Evolutionary conservation across 768 basidiomycete genomes (phyloP).

Genomic region (Clathrus columnatus): DNA sequence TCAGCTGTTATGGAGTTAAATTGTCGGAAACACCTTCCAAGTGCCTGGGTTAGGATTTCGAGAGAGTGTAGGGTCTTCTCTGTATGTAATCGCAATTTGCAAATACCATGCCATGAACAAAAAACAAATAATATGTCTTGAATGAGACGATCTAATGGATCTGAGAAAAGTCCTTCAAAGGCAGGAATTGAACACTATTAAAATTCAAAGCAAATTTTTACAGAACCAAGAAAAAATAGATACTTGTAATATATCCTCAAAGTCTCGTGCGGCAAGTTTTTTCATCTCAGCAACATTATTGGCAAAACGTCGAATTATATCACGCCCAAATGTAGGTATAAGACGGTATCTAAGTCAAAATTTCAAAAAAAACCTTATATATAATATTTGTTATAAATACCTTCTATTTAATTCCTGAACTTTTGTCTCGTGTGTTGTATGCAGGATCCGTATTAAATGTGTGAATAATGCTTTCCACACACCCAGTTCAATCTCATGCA

Average conservation of each 20-base stretch:
- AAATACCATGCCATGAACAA: constrained; percentile 28
- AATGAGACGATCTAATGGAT: constrained; percentile 20
- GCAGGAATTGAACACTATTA: constrained; percentile 27
- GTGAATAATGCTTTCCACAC: constrained; percentile 29
- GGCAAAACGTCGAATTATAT: constrained; percentile 28
- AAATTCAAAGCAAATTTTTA: background rate
- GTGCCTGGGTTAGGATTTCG: constrained; percentile 13
- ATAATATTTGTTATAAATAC: background rate
- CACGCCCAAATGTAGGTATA: constrained; percentile 25
- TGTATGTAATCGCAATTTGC: constrained; percentile 33
- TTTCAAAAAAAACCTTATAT: too few species aligned
- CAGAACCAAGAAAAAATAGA: background rate
- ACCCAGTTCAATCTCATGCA: constrained; percentile 36
- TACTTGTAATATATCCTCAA: constrained; percentile 36
- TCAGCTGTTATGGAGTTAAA: constrained; percentile 22
- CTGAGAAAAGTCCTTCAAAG: constrained; percentile 25
- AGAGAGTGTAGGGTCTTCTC: constrained; percentile 22
- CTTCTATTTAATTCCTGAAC: constrained; percentile 19
- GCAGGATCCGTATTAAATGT: constrained; percentile 29
- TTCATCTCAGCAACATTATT: constrained; percentile 28
- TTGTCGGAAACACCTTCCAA: constrained; percentile 24
- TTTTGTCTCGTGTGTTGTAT: constrained; percentile 14
- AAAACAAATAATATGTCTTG: constrained; percentile 27
- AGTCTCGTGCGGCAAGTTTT: constrained; percentile 30
- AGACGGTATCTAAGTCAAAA: constrained; percentile 21